Base-by-base conservation (phyloP, 768 basidiomycete genomes). In the Hygrophoropsis aurantiaca region DNA sequence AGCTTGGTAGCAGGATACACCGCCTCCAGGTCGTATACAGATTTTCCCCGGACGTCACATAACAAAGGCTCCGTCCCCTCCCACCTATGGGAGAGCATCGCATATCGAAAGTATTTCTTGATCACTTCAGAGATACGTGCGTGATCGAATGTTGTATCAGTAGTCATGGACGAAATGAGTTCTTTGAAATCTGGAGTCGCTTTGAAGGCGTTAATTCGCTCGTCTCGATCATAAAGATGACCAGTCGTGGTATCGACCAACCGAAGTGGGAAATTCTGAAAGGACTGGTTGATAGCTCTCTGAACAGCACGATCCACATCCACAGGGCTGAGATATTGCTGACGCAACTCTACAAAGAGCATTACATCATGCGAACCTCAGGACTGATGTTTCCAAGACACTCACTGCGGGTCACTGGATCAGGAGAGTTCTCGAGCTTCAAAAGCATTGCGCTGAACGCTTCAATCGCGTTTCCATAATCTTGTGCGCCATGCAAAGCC, bases 391-490 rank as follows among this genome's bases (percentile, higher is more conserved):
- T 4, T 19, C 20, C 38, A 20, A 6, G n/a, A 13, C 11, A 16
- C 7, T 36, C 44, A 58, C 57, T 15, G 0, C 9, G 37, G 11
- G 54, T 55, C 24, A 35, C 24, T 2, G 18, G 0, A 21, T 59
- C 51, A n/a, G 8, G 16, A 8, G 58, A 53, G 18, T 18, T 2
- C 4, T 5, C 0, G 13, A 59, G 32, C 5, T n/a, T 18, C 4
- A 0, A 0, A 6, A 57, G n/a, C 40, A 59, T 35, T 16, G 47
- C 1, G 30, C 53, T 23, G 13, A 57, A 16, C 3, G 58, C 49
- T 34, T 51, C 36, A 3, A 55, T 58, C 8, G 58, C 58, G 19
- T 53, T 51, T 13, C 3, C 23, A 15, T 53, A 53, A 33, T 11
- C 10, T 9, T 37, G 25, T 4, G 5, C 9, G 4, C 18, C 10